Percentiles rank a stretch among this genome's conserved stretches.
Conservation (phyloP, 495 filamentous ascomycete species). For the Penicillium angulare region DNA sequence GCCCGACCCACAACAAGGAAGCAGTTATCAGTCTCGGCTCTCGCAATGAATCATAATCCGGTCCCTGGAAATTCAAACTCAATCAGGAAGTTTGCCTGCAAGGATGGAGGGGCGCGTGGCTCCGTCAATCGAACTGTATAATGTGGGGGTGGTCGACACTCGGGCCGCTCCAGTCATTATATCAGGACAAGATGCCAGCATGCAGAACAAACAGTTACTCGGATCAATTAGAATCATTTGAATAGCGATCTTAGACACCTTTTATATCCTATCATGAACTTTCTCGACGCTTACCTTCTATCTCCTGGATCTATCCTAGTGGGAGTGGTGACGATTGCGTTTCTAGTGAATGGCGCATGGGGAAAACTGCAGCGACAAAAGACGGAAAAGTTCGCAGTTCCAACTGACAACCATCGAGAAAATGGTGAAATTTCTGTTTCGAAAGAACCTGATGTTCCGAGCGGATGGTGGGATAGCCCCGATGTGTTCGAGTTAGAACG, state of each 20-base stretch:
- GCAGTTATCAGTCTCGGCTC: too few relatives aligned
- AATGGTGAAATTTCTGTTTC: conserved; percentile 15
- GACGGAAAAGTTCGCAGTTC: neutral
- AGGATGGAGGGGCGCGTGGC: conserved; percentile 11
- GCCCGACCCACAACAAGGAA: neutral
- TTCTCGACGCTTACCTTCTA: conserved; percentile 8
- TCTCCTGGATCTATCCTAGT: conserved; percentile 15
- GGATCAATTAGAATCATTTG: neutral
- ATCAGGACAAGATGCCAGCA: conserved; percentile 7
- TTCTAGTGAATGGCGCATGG: conserved; percentile 13
- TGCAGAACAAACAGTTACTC: neutral
- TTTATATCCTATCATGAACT: conserved; percentile 11
- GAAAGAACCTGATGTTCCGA: conserved; percentile 41
- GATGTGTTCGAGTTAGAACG: conserved; percentile 51
- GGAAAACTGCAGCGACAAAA: conserved; percentile 5
- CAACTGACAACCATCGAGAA: neutral
- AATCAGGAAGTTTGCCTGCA: conserved; percentile 21
- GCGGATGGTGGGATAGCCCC: conserved; percentile 43
- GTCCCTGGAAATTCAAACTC: conserved; percentile 5
- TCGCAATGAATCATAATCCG: neutral
- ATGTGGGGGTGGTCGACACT: conserved; percentile 17
- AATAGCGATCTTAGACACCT: neutral
- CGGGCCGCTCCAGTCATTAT: conserved; percentile 16
- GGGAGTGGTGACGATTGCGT: conserved; percentile 11
- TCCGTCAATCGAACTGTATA: conserved; percentile 11